Conservation (phyloP, 805 yeast genomes). For the Ogataea thermomethanolica region DNA sequence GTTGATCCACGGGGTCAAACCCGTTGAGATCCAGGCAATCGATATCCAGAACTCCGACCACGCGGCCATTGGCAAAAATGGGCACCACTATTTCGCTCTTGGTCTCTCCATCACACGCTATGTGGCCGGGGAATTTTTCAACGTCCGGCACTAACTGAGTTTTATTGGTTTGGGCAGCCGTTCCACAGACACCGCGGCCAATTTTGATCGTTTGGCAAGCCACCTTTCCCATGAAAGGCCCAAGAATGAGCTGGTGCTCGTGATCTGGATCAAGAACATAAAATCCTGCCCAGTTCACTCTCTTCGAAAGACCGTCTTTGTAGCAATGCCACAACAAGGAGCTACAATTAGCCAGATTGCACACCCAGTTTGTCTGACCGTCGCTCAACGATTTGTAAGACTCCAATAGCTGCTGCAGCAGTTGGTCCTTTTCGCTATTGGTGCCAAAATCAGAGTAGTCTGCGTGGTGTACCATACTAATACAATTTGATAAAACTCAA, state of each 20-base stretch:
- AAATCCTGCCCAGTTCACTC: conserved; percentile 93
- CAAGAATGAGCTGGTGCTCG: conserved; percentile 56
- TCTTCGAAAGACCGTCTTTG: conserved; percentile 44
- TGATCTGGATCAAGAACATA: conserved; percentile 51
- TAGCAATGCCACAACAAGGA: conserved; percentile 88
- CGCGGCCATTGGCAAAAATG: conserved; percentile 39
- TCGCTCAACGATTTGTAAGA: conserved; percentile 63
- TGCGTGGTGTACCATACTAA: conserved; percentile 55
- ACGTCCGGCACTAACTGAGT: conserved; percentile 83
- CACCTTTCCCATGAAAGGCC: conserved; percentile 95
- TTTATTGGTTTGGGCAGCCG: conserved; percentile 54
- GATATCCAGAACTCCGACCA: conserved; percentile 79
- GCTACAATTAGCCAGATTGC: conserved; percentile 82
- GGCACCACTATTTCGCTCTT: conserved; percentile 94
- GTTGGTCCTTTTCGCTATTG: conserved; percentile 43
- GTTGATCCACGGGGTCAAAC: conserved; percentile 61
- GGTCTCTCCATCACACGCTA: conserved; percentile 96
- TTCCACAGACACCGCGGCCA: conserved; percentile 92
- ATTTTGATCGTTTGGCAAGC: conserved; percentile 82
- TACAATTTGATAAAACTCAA: neutral
- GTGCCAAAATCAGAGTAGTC: conserved; percentile 57
- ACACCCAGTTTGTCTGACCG: conserved; percentile 78
- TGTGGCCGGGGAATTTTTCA: conserved; percentile 80
- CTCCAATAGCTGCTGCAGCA: conserved; percentile 52
- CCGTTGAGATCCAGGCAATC: conserved; percentile 69